A percentile compares a stretch with the other conserved stretches of the same genome.
Conservation (phyloP, 2,329 filamentous ascomycete genomes). For the Diaporthe citrichinensis region DNA sequence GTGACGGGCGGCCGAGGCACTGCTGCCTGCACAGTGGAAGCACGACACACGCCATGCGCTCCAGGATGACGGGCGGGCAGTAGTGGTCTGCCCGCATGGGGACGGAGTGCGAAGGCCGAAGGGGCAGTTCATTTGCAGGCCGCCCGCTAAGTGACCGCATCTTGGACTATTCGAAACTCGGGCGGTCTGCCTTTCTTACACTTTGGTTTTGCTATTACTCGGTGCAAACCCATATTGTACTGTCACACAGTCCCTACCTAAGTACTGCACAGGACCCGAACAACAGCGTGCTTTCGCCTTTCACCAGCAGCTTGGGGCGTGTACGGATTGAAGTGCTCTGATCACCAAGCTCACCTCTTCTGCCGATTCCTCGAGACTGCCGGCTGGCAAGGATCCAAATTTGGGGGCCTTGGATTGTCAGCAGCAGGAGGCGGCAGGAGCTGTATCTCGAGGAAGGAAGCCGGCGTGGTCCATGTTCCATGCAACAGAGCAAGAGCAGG, state of each 20-base stretch:
- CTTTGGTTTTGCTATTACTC: conserved; percentile 17
- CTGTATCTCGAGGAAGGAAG: neutral
- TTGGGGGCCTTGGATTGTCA: neutral
- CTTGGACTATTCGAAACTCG: conserved; percentile 9
- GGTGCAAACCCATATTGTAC: neutral
- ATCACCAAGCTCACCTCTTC: neutral
- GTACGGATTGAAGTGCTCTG: neutral
- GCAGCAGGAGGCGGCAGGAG: conserved; percentile 7
- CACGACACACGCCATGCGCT: conserved; percentile 17
- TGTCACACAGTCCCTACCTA: neutral
- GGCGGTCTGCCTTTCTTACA: conserved; percentile 36
- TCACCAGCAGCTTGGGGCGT: conserved; percentile 2
- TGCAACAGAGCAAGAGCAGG: neutral
- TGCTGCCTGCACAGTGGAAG: conserved; percentile 26
- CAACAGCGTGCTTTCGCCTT: too few species aligned
- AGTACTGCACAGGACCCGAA: too few species aligned
- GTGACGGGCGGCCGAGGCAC: conserved; percentile 10
- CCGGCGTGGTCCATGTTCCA: neutral
- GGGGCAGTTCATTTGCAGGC: neutral
- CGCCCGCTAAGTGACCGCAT: conserved; percentile 24
- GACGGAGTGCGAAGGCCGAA: neutral
- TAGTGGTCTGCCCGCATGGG: neutral
- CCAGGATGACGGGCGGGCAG: neutral
- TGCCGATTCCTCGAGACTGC: neutral
- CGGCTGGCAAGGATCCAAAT: conserved; percentile 8